These are phyloP conservation scores for Guadua angustifolia DNA, from an alignment of 176 grass and related monocot species.

Conservation along the genomic window DNA sequence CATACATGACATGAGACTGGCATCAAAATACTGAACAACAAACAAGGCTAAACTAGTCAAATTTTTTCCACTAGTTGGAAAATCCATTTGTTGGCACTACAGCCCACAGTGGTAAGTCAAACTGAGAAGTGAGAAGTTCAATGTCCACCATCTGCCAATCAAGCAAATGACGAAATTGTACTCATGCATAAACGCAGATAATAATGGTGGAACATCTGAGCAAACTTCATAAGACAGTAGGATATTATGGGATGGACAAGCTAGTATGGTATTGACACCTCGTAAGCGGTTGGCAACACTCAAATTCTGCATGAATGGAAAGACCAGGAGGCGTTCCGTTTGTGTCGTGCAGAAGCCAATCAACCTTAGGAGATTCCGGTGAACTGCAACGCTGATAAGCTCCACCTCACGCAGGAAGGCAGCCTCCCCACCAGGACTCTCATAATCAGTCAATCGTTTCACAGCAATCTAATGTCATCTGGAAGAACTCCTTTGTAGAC, in stretches of 20 bases:
- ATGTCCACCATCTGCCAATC: not conserved
- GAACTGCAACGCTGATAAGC: too few species aligned
- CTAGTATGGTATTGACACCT: slow-evolving; percentile 45
- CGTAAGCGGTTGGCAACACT: too few species aligned
- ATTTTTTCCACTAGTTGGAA: not conserved
- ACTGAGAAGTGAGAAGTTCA: not conserved
- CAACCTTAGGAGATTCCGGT: too few species aligned
- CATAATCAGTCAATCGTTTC: too few species aligned
- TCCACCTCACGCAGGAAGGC: too few species aligned
- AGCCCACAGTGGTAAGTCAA: slow-evolving; percentile 18
- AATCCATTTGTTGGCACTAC: not conserved
- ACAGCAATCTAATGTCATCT: too few species aligned
- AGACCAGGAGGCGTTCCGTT: too few species aligned
- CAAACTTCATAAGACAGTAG: not conserved
- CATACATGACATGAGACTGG: slow-evolving; percentile 11
- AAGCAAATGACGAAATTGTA: slow-evolving; percentile 23
- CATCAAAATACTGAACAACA: slow-evolving; percentile 33
- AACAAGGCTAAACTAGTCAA: not conserved
- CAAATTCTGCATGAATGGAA: too few species aligned
- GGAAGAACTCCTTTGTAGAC: too few species aligned
- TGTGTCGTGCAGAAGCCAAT: too few species aligned
- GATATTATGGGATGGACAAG: slow-evolving; percentile 2
- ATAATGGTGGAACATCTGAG: not conserved
- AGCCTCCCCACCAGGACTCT: too few species aligned
- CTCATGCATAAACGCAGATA: not conserved